Conservation (phyloP, 1,284 basidiomycete species). For the Rhizoctonia solani region DNA sequence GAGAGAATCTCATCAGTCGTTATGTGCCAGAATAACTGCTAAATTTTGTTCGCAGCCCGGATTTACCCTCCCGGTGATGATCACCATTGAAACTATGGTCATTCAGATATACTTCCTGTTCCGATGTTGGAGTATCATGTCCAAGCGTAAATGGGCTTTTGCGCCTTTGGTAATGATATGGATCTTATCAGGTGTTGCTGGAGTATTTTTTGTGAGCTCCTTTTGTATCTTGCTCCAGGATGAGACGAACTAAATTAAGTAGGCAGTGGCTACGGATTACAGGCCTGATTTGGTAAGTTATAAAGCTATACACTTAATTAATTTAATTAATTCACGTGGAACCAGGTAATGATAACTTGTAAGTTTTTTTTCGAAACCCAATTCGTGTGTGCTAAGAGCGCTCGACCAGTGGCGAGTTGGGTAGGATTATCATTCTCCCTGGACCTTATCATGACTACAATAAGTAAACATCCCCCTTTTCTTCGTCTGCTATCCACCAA, state of each 20-base stretch:
- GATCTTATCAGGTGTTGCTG: neutral
- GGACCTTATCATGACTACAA: neutral
- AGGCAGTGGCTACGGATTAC: too few relatives aligned
- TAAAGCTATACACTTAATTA: too few relatives aligned
- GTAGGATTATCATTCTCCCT: neutral
- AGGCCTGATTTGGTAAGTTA: too few relatives aligned
- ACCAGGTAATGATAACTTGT: neutral
- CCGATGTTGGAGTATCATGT: neutral
- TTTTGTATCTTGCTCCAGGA: neutral
- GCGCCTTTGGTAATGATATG: neutral
- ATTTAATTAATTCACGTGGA: too few relatives aligned
- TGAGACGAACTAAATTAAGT: neutral
- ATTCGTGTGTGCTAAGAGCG: neutral
- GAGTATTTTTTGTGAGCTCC: neutral
- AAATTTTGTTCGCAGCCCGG: neutral
- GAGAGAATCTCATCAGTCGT: too few relatives aligned
- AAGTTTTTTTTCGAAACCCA: neutral
- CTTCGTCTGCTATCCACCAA: neutral
- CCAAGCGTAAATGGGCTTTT: neutral
- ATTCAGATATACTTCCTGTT: conserved; percentile 63
- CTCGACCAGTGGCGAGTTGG: neutral
- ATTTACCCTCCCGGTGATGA: neutral
- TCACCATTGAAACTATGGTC: conserved; percentile 67
- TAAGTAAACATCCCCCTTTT: neutral
- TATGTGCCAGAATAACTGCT: neutral